These are phyloP conservation scores for Fonsecaea pugnacius DNA, from an alignment of 2,329 filamentous ascomycete species.

Conservation along the genomic window DNA sequence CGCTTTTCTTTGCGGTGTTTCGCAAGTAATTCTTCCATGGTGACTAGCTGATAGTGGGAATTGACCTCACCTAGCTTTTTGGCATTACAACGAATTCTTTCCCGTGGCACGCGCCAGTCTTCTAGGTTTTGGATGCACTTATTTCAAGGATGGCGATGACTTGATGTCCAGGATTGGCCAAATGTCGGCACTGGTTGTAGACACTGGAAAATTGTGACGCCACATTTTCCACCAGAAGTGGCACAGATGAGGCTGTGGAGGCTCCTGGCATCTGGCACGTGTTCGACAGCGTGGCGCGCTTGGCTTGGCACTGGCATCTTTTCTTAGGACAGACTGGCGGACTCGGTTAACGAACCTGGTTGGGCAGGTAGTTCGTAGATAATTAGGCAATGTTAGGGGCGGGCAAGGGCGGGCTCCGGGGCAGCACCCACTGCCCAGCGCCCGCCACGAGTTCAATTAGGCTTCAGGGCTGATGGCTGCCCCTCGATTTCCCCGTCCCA, in stretches of 20 bases:
- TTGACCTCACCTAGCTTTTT: not conserved
- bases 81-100: not conserved
- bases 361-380: not conserved
- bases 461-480: slow-evolving; percentile 5
- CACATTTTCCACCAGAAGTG: slow-evolving; percentile 1
- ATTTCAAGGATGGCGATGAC: not conserved
- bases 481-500: slow-evolving; percentile 2
- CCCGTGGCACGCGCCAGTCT: not conserved
- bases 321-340: not conserved
- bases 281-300: not conserved
- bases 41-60: not conserved
- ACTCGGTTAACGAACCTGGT: not conserved
- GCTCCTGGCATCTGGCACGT: not conserved
- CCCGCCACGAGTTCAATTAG: not conserved
- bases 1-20: slow-evolving; percentile 86
- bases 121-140: not conserved
- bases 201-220: not conserved
- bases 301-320: not conserved
- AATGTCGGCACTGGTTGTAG: not conserved
- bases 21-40: slow-evolving; percentile 75
- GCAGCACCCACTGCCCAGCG: not conserved
- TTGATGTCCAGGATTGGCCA: not conserved
- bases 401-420: not conserved
- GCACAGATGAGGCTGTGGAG: slow-evolving; percentile 1
- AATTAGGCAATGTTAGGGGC: no score